A percentile compares a stretch with the other conserved stretches of the same genome.
Conservation (phyloP, 176 grass and related monocot species). For the Triticum turgidum region DNA sequence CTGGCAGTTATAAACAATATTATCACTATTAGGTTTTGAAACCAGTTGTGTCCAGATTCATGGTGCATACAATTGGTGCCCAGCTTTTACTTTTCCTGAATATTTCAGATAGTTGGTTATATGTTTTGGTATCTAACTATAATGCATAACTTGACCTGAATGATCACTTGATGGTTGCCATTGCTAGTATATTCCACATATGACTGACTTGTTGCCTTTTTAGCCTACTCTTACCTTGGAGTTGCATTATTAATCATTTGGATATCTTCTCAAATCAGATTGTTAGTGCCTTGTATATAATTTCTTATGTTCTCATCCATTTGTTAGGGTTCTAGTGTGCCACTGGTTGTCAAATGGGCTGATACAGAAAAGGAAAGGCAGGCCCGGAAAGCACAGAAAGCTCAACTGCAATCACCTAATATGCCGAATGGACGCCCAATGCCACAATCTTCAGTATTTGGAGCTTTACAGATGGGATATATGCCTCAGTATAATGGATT, state of each 20-base stretch:
- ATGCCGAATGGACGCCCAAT: slow-evolving; percentile 58
- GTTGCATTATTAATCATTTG: not conserved
- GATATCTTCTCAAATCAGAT: not conserved
- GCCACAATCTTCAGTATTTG: slow-evolving; percentile 84
- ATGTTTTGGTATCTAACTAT: not conserved
- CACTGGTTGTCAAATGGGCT: slow-evolving; percentile 99
- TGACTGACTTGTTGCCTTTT: not conserved
- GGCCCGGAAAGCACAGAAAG: slow-evolving; percentile 89
- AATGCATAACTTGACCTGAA: slow-evolving; percentile 2
- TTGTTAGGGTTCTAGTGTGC: slow-evolving; percentile 89
- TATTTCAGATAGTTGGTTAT: slow-evolving; percentile 10
- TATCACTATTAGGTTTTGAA: not conserved
- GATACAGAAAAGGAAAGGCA: slow-evolving; percentile 99
- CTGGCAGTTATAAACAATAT: not conserved
- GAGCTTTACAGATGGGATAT: slow-evolving; percentile 88
- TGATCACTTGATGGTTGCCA: not conserved
- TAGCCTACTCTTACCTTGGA: not conserved
- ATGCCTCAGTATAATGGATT: slow-evolving; percentile 95
- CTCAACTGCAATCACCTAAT: slow-evolving; percentile 69
- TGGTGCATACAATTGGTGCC: not conserved
- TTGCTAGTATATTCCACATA: not conserved
- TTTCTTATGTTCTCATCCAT: slow-evolving; percentile 12
- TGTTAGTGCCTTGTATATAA: not conserved
- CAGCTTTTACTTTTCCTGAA: not conserved
- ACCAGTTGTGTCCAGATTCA: not conserved